Evolutionary conservation across 164 flowering plant genomes (phyloP), one percentile per base, ranked within the genome.

Genomic region (Vitis rupestris): DNA sequence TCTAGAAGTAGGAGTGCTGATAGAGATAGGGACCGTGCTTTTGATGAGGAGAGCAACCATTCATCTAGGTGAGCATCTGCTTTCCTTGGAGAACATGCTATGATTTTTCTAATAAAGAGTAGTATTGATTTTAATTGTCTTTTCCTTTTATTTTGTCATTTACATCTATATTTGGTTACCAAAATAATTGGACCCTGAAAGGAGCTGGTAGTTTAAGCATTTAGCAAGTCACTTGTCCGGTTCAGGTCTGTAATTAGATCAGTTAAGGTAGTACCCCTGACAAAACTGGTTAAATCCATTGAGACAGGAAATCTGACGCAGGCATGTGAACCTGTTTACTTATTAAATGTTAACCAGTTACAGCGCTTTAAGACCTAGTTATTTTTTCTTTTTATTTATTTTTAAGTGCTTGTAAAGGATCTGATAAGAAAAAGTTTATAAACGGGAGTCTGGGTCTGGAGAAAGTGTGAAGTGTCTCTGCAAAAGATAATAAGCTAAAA

Each of bases 41-140:
- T 37, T 81, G 97, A 91, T 59, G 93, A 88, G 74, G 97, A 96
- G 82, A 90, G 85, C 56, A 90, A 84, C 67, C 81, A 88, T 75
- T 89, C 99, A 68, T 83, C 97, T 67, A 84, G 95, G 98, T 96
- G 85, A 70, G 75, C 53, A 2, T 57, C 14, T 14, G 10, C 48
- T 13, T 51, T 66, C 13, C 19, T 17, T n/a, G 37, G 27, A n/a
- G 27, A 17, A 57, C 27, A 14, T 15, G 17, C 19, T n/a, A 17
- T 48, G 49, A 44, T 2, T 49, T 6, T 31, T 10, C 59, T 47
- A 30, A 14, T 47, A n/a, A 5, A 31, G 27, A 16, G 8, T 47
- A 8, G 13, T 44, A 14, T 15, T 10, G 47, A 27, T 16, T 27
- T 10, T 30, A 16, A 15, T 15, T 6, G 27, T 23, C 27, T 60